Conservation (phyloP, 257 asterid species). For the Fraxinus americana region DNA sequence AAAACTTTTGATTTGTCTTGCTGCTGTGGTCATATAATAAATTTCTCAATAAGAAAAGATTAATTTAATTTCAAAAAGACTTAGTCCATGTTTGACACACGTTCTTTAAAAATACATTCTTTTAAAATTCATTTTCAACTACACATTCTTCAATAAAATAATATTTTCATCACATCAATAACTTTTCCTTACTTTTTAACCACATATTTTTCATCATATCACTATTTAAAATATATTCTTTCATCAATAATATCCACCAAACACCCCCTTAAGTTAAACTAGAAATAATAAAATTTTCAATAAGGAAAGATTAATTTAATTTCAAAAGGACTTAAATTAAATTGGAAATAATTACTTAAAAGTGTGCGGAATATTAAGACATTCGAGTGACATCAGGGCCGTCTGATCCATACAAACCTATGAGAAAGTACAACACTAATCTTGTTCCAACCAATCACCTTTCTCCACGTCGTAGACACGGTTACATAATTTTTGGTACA, state of each 20-base stretch:
- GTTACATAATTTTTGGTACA: not conserved
- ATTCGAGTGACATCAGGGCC: not conserved
- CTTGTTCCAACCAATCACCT: not conserved
- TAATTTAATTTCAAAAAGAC: not conserved
- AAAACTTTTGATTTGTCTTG: not conserved
- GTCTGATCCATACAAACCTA: not conserved
- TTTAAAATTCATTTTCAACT: no score
- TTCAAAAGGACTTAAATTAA: not conserved
- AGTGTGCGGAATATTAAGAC: not conserved
- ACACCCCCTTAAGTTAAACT: no score
- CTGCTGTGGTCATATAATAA: not conserved
- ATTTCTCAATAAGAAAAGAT: not conserved
- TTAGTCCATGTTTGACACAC: no score
- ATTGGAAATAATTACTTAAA: not conserved
- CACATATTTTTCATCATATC: no score
- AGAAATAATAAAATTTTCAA: no score
- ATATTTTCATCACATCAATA: no score
- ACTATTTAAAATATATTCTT: no score
- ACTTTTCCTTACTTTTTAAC: no score
- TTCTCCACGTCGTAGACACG: not conserved
- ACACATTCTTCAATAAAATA: no score
- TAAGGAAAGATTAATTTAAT: no score
- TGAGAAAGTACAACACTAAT: not conserved
- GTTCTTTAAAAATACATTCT: no score
- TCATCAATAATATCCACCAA: no score